Base-by-base conservation (phyloP, 2,329 filamentous ascomycete species). In the Beauveria sp. region DNA sequence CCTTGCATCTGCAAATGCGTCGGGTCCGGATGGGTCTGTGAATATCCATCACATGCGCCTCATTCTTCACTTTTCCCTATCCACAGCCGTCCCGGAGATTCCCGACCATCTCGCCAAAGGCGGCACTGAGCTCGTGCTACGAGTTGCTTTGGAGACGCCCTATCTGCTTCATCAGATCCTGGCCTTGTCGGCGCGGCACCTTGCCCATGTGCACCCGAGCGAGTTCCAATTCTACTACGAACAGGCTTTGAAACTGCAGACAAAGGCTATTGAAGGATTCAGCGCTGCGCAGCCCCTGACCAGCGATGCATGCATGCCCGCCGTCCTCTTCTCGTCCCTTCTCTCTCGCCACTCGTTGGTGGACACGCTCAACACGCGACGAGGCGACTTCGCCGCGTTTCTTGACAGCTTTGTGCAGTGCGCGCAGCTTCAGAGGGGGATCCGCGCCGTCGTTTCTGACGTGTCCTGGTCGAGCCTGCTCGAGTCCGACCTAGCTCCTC, bases 141-240 rank as follows among this genome's bases (percentile, higher is more conserved):
- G 54, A 22, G 3, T 49, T 1, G 54, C 43, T n/a, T 5, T 60
- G 26, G 49, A 60, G n/a, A 53, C 49, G 40, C 58, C 58, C 6
- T 60, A 60, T 14, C 49, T 60, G 5, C 58, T 60, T 8, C 49
- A 60, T 16, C 58, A 60, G 18, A 20, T 54, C 18, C 58, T 60
- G 5, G 58, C 58, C n/a, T 3, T 60, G n/a, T 54, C 58, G 2
- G 38, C 58, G 16, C 58, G 58, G 1, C 48, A 60, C 43, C 58
- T 60, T 5, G 58, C 58, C 3, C 12, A 60, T 22, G 22, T 40
- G n/a, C 49, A 48, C 10, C 58, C 58, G 28, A 8, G 22, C 40
- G 26, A 53, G 14, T 60, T 48, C 5, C 26, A 34, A 4, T 46
- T 38, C 9, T 54, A 54, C 31, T 53, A 38, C 20, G 14, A 31